Conservation (phyloP, 345 rosid genomes). For the Ailanthus altissimus region DNA sequence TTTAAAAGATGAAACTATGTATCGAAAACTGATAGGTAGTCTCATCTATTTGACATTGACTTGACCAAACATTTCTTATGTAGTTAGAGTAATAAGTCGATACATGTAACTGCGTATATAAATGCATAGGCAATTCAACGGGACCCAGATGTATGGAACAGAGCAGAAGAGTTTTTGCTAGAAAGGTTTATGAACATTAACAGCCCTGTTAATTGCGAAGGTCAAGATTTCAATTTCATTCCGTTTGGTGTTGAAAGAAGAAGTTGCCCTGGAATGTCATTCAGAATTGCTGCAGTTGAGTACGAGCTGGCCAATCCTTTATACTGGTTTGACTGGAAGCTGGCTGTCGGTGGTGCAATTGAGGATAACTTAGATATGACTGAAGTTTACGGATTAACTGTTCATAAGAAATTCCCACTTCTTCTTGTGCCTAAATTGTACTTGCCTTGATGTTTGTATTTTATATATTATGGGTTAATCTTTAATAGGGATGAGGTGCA, state of each 20-base stretch:
- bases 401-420: slow-evolving; percentile 9
- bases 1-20: too few relatives aligned
- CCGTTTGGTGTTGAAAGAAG: slow-evolving; percentile 25
- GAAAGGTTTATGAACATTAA: slow-evolving; percentile 21
- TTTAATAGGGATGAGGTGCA: too few relatives aligned
- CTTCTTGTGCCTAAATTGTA: not conserved
- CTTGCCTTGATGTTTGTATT: not conserved
- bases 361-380: slow-evolving; percentile 13
- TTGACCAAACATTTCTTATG: too few relatives aligned
- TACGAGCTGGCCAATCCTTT: slow-evolving; percentile 12
- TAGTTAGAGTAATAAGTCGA: too few relatives aligned
- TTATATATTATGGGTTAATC: too few relatives aligned
- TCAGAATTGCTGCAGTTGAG: not conserved
- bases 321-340: slow-evolving; percentile 21
- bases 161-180: slow-evolving; percentile 10
- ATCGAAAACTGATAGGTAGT: too few relatives aligned
- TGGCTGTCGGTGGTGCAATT: too few relatives aligned
- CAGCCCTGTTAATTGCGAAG: not conserved
- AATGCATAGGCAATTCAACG: slow-evolving; percentile 20
- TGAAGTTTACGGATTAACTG: not conserved
- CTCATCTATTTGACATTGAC: too few relatives aligned
- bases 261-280: slow-evolving; percentile 15
- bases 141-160: slow-evolving; percentile 16
- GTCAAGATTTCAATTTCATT: slow-evolving; percentile 2
- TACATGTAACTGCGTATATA: not conserved